phyloP scores from a whole-genome alignment of 306 rosid genomes.

The Sicyos edulis region DNA sequence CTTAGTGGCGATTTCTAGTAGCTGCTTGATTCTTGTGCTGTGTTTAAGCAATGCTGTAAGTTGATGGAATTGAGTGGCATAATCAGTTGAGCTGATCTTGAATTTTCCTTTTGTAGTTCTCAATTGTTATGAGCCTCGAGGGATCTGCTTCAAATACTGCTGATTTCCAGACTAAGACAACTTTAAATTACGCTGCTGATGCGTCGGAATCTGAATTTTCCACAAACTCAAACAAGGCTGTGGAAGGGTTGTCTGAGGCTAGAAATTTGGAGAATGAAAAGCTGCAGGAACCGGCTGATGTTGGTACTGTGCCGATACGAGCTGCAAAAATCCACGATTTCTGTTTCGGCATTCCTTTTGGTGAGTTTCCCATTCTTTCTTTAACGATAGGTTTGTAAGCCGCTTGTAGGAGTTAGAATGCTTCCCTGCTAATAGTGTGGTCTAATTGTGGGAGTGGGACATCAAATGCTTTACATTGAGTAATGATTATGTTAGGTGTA shows the following conservation, averaged over 20 bases:
- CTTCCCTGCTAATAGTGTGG: neutral
- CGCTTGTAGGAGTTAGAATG: neutral
- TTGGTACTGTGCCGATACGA: conserved; percentile 32
- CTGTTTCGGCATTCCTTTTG: conserved; percentile 95
- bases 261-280: conserved; percentile 33
- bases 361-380: conserved; percentile 32
- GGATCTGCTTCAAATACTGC: conserved; percentile 39
- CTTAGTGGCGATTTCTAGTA: neutral
- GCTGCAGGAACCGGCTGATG: conserved; percentile 25
- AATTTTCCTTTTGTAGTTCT: conserved; percentile 36
- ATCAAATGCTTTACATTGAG: neutral
- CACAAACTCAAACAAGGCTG: conserved; percentile 29
- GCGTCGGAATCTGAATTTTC: conserved; percentile 31
- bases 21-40: neutral
- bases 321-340: conserved; percentile 86
- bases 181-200: conserved; percentile 37
- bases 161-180: conserved; percentile 35
- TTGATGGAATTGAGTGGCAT: neutral
- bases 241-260: conserved; percentile 26
- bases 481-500: neutral
- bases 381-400: neutral
- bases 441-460: neutral
- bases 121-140: conserved; percentile 51
- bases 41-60: neutral
- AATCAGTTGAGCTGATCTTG: neutral